Base-by-base conservation (phyloP, 2,329 filamentous ascomycete species). In the Xylaria polymorpha region DNA sequence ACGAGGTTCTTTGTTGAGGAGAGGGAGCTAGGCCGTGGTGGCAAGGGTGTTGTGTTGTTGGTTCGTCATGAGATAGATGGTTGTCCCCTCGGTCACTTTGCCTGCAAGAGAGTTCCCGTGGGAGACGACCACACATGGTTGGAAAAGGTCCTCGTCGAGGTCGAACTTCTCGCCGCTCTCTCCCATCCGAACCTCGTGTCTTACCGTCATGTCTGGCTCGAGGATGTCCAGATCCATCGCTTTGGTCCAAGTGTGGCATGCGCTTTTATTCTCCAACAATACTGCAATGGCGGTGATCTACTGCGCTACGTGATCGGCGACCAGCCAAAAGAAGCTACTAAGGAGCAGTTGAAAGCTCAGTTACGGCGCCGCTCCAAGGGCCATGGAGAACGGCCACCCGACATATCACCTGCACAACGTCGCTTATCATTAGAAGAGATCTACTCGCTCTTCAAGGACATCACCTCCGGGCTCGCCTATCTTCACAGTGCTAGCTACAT, bases 201-300 rank as follows among this genome's bases (percentile, higher is more conserved):
- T 0, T 99, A 99, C 79, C 91, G 95, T 7, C 96, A 98, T 81
- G 96, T 97, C 39, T 99, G 96, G 96, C 86, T 99, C 18, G 95
- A 99, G 79, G 92, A 98, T 79, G 91, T 92, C 62, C 89, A 92
- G 73, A 88, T 97, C 61, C 95, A 88, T 71, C 91, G 88, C 1
- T 99, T 99, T 79, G 92, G 94, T 0, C 96, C 97, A 0, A 94
- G 90, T 64, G 94, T 99, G 0, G 94, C 94, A 12, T 98, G 95
- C 76, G 94, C 95, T 4, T 99, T 97, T 79, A 99, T 99, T 66
- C 86, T 99, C 8, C 96, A 99, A 78, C 94, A 99, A 77, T 99
- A 97, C 76, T 99, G 97, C 83, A 98, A 99, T 78, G 87, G 91
- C 1, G 96, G 96, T 18, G 96, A 99, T 77, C 85, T 99, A 20